Evolutionary conservation across 1,284 basidiomycete genomes (phyloP), one percentile per base, ranked within the genome.

Genomic region (Neotropicomus parvogracilis): DNA sequence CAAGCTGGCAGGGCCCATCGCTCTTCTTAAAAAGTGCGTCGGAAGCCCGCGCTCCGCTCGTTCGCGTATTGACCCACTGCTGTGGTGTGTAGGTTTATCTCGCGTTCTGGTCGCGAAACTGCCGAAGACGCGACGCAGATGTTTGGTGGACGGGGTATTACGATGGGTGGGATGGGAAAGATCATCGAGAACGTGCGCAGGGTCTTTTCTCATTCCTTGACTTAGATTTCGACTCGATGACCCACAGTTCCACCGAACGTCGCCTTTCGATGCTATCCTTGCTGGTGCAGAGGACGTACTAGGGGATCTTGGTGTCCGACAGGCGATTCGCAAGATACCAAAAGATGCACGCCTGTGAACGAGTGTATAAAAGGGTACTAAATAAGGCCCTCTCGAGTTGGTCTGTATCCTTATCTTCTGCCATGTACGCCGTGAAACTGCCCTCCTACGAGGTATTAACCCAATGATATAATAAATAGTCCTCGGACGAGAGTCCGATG

Each of bases 1-100:
- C 54, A 83, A 82, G 57, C 68, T 89, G 8, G 87, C 86, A 8
- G 87, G 86, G 4, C 78, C 82, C 6, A 88, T 88, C 53, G 86
- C 81, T 7, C 69, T 88, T 24, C 65, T 85, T 53, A 88, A 88
- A 64, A 80, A 84, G 81, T 85, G 55, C 34, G 79, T 68, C 27
- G 14, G 12, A 31, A 27, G 24, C 24, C 24, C 33, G 26, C 20
- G 28, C 16, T 14, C 19, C 38, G 14, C 39, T 24, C 39, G 13
- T 21, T 46, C 6, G 6, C n/a, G 8, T 31, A 38, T 38, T 44
- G 6, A 34, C 21, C 10, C 16, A 45, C 24, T 49, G 14, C 47
- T n/a, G 12, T 44, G 39, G 20, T 7, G 29, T 55, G 14, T 53
- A 87, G 84, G 62, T 85, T 78, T 59, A 76, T 85, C 40, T 84